Base-by-base conservation (phyloP, 805 yeast species). In the Zygoascus ofunaensis region DNA sequence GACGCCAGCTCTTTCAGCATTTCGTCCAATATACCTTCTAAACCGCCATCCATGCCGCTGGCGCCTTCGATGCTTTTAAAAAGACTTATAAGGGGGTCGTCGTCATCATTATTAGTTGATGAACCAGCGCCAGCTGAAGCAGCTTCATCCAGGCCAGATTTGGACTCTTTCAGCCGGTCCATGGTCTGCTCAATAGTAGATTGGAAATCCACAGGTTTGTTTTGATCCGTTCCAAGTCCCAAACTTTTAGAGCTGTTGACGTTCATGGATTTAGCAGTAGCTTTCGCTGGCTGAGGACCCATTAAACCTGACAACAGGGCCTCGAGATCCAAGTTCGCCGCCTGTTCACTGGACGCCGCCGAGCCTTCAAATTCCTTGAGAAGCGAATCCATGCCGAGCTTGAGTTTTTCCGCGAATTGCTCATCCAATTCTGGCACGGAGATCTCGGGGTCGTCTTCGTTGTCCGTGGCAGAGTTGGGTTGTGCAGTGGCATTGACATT, bases 1-100 rank as follows among this genome's bases (percentile, higher is more conserved):
- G 92, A 77, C 5, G 92, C 76, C 60, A 90, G 72, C 58, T 87
- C 90, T 49, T 78, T 80, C 55, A 90, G 69, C 78, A 90, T 79
- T 32, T 83, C 86, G 17, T 71, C 73, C 48, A 86, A 64, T 39
- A 86, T 64, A 47, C 76, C 75, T 56, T 82, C 87, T 50, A 82
- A 63, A 48, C 72, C 75, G 1, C 62, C 67, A 3, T 62, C 74
- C n/a, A 42, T 51, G 3, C 59, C 58, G 3, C 59, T 52, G 7
- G 63, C 59, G 19, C 50, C 52, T 39, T 60, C 63, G 47, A 90
- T 64, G 46, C 83, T 86, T 20, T 75, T 67, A 50, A 89, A 63
- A 65, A 89, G 66, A 49, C 83, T 77, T n/a, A 76, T 69, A 22
- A 82, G 55, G 39, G 78, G 54, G 41, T 76, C 79, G 44, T 74